Evolutionary conservation across 1,139 yeast genomes (phyloP).

Genomic region (Blastobotrys ciferrii): DNA sequence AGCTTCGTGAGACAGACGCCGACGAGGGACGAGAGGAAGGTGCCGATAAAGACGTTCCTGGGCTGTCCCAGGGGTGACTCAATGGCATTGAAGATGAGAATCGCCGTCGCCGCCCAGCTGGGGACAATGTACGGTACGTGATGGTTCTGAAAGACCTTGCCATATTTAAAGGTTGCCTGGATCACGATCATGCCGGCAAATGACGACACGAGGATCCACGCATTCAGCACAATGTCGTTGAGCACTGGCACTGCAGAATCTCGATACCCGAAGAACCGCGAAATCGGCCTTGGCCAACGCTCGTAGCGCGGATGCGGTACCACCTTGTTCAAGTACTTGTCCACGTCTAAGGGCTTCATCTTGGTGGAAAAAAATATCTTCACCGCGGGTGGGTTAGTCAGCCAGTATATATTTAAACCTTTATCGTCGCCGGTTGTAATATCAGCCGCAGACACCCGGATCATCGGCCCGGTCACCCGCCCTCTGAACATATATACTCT

Average conservation of each 20-base stretch:
- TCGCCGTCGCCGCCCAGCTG: constrained; percentile 62
- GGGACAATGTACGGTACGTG: constrained; percentile 60
- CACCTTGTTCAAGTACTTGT: constrained; percentile 23
- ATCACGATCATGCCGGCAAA: constrained; percentile 53
- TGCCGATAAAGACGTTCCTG: constrained; percentile 57
- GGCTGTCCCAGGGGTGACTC: constrained; percentile 68
- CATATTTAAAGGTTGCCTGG: constrained; percentile 51
- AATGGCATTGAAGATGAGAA: constrained; percentile 56
- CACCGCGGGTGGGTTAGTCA: too few relatives aligned
- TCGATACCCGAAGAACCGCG: constrained; percentile 28
- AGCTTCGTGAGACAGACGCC: constrained; percentile 59
- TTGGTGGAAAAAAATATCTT: too few relatives aligned
- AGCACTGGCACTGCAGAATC: constrained; percentile 11
- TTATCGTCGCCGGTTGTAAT: background rate
- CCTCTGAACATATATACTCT: too few relatives aligned
- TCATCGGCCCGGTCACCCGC: background rate
- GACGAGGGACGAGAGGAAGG: constrained; percentile 50
- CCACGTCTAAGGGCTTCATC: constrained; percentile 21
- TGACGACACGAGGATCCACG: constrained; percentile 36
- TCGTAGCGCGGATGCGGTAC: constrained; percentile 27
- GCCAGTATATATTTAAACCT: background rate
- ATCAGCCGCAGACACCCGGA: background rate
- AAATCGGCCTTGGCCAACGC: constrained; percentile 23
- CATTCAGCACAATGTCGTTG: constrained; percentile 13
- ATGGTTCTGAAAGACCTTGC: constrained; percentile 44